Base-by-base conservation (phyloP, 345 rosid genomes). In the Kandelia obovata region DNA sequence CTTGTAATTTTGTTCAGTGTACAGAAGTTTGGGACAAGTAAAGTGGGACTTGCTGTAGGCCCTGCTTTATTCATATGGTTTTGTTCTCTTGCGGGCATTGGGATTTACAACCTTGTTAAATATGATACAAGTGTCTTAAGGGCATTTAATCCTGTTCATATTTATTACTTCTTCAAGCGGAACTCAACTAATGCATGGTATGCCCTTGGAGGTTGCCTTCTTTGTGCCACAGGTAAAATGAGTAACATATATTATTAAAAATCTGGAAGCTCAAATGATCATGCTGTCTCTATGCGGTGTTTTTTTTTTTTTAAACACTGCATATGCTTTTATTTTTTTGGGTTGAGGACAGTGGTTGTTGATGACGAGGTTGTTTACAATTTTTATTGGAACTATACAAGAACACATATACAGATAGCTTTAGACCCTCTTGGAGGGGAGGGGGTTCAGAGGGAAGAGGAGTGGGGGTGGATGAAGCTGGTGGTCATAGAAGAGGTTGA, bases 11-110 rank as follows among this genome's bases (percentile, higher is more conserved):
- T 95, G 80, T 95, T 95, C 81, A 90, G 98, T 81, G 85, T 95
- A 76, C 99, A 95, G 84, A 92, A 90, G 87, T 92, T 79, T 82
- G 99, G 99, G 78, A 92, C 99, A 65, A 95, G 99, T 85, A 95
- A 95, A 83, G 96, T 92, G 70, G 99, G 99, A 71, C 88, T 95
- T 75, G 91, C 65, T 64, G 85, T 95, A 35, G 98, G 97, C 72
- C 99, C 99, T 59, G 98, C 99, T 66, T 83, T 95, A 77, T 90
- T 95, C 71, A 32, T 92, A 72, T 95, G 99, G 99, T 95, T 95
- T 82, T 92, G 98, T 75, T 88, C 87, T 78, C 96, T 92, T 73
- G 99, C 97, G 15, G 90, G 87, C 72, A 74, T 95, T 72, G 98
- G 99, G 65, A 84, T 92, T 69, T 83, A 90, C 83, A 95, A 92